These are phyloP conservation scores for Starmerella potacharoeniae DNA, from an alignment of 805 yeast species.

Conservation along the genomic window DNA sequence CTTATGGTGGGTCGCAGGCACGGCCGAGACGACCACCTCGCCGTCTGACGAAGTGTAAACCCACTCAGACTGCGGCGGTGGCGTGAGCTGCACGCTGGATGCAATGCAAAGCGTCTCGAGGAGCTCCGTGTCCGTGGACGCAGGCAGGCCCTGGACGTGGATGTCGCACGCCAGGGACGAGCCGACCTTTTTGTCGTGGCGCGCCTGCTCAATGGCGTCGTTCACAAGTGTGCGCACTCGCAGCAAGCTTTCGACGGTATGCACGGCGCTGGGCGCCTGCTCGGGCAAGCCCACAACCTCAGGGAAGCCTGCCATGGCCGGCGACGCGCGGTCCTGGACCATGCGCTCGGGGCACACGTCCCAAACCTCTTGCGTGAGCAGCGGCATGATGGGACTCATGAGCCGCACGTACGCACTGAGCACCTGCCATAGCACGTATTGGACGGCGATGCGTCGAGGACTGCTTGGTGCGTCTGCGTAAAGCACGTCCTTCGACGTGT, in stretches of 20 bases:
- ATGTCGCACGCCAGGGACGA: slow-evolving; percentile 50
- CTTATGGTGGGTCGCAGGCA: slow-evolving; percentile 41
- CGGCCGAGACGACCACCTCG: slow-evolving; percentile 31
- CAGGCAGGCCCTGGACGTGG: slow-evolving; percentile 25
- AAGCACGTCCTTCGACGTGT: slow-evolving; percentile 69
- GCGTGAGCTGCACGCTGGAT: slow-evolving; percentile 41
- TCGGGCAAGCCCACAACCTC: not conserved
- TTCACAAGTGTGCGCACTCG: slow-evolving; percentile 40
- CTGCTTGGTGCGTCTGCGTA: slow-evolving; percentile 54
- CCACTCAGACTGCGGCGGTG: slow-evolving; percentile 24
- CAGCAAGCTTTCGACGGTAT: slow-evolving; percentile 35
- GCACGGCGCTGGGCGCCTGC: slow-evolving; percentile 29
- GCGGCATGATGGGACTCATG: slow-evolving; percentile 71
- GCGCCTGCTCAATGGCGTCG: slow-evolving; percentile 44
- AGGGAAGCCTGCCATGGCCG: slow-evolving; percentile 40
- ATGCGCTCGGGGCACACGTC: slow-evolving; percentile 36
- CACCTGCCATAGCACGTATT: slow-evolving; percentile 49
- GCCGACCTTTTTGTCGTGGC: slow-evolving; percentile 37
- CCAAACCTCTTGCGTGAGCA: slow-evolving; percentile 85
- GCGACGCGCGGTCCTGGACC: slow-evolving; percentile 30
- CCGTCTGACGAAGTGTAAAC: slow-evolving; percentile 28
- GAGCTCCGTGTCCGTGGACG: slow-evolving; percentile 31
- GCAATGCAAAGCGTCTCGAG: slow-evolving; percentile 51
- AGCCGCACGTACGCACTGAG: slow-evolving; percentile 52
- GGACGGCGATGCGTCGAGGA: slow-evolving; percentile 44